Percentiles rank a stretch among this genome's conserved stretches.
These are phyloP conservation scores for Echinochloa phyllopogon DNA, from an alignment of 176 grass and related monocot genomes.

Conservation along the genomic window DNA sequence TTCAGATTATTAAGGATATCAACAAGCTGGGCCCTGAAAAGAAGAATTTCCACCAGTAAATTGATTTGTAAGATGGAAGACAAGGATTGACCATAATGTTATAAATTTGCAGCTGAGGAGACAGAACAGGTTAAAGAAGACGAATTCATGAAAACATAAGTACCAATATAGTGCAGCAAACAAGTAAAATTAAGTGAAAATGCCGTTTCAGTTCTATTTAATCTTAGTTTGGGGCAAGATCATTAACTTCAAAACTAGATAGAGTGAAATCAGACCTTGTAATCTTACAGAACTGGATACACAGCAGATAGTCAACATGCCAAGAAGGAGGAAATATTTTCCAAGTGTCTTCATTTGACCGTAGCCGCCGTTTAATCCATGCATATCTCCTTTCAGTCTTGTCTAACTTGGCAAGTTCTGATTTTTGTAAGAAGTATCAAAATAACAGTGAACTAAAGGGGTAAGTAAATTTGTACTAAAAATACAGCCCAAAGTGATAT, in stretches of 20 bases:
- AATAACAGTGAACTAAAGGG: slow-evolving; percentile 24
- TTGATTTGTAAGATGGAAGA: slow-evolving; percentile 4
- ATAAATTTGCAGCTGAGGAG: not conserved
- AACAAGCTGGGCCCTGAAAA: slow-evolving; percentile 85
- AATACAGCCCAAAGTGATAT: slow-evolving; percentile 12
- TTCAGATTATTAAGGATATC: slow-evolving; percentile 96
- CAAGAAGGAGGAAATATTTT: slow-evolving; percentile 96
- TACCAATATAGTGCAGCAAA: slow-evolving; percentile 25
- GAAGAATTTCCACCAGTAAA: slow-evolving; percentile 35
- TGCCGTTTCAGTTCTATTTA: slow-evolving; percentile 18
- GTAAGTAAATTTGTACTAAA: slow-evolving; percentile 27
- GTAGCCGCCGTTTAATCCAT: slow-evolving; percentile 91
- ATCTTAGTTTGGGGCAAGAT: slow-evolving; percentile 12
- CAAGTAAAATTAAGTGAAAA: slow-evolving; percentile 37
- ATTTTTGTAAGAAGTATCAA: slow-evolving; percentile 39
- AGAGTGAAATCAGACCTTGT: slow-evolving; percentile 72
- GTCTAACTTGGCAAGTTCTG: slow-evolving; percentile 97
- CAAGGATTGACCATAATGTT: slow-evolving; percentile 19
- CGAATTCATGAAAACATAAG: slow-evolving; percentile 18
- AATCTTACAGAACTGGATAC: slow-evolving; percentile 99
- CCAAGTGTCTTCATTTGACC: slow-evolving; percentile 98
- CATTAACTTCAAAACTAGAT: slow-evolving; percentile 31
- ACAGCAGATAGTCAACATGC: slow-evolving; percentile 98
- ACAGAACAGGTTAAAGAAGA: not conserved
- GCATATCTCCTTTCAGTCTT: slow-evolving; percentile 99